Evolutionary conservation across 2,329 filamentous ascomycete genomes (phyloP).

Genomic region (Fusarium veterinarium): DNA sequence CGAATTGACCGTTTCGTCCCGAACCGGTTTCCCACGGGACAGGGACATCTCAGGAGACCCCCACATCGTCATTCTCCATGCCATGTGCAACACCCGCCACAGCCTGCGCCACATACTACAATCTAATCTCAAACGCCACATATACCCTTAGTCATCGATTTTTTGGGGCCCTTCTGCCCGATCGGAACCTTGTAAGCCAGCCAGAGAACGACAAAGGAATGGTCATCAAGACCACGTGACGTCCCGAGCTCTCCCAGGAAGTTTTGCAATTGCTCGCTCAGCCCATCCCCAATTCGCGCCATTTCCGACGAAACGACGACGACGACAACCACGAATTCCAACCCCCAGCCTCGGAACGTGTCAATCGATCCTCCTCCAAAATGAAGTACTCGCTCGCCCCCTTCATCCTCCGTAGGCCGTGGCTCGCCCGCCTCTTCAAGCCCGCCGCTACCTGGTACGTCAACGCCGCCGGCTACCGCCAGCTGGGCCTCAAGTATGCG

Average conservation of each 20-base stretch:
- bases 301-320: constrained; percentile 46
- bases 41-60: constrained; percentile 32
- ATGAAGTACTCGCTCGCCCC: constrained; percentile 80
- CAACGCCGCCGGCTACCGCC: constrained; percentile 90
- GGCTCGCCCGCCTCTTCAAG: constrained; percentile 80
- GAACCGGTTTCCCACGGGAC: constrained; percentile 42
- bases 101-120: not conserved
- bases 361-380: constrained; percentile 51
- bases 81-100: not conserved
- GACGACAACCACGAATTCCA: constrained; percentile 36
- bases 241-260: constrained; percentile 47
- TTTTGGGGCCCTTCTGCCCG: constrained; percentile 28
- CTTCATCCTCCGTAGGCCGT: constrained; percentile 85
- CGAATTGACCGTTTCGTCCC: constrained; percentile 38
- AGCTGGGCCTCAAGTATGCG: constrained; percentile 87
- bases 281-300: constrained; percentile 52
- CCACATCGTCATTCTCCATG: constrained; percentile 28
- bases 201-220: constrained; percentile 43
- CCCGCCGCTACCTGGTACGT: constrained; percentile 90
- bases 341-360: constrained; percentile 34
- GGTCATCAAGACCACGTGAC: constrained; percentile 52
- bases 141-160: not conserved
- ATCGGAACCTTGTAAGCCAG: constrained; percentile 8
- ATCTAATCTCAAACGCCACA: not conserved
- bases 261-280: constrained; percentile 45